phyloP scores from a whole-genome alignment of 257 asterid genomes.

The Penstemon davidsonii region DNA sequence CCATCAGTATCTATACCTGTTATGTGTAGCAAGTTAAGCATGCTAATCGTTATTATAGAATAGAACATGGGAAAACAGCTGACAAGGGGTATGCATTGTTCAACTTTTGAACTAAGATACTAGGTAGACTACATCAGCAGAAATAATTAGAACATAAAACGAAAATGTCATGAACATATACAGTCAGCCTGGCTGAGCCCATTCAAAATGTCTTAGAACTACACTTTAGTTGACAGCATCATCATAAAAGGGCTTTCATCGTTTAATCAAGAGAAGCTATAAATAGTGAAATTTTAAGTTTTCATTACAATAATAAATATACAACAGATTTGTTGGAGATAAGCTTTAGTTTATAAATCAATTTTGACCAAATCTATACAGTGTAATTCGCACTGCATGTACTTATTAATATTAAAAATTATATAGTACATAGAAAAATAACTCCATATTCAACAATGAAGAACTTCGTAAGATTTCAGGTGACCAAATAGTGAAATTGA shows the following conservation, averaged over 20 bases:
- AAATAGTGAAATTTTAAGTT: neutral
- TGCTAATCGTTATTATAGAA: conserved; percentile 1
- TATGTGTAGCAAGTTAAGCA: conserved; percentile 30
- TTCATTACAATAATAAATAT: neutral
- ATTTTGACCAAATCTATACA: conserved; percentile 4
- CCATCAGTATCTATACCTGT: conserved; percentile 95
- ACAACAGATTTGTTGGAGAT: neutral
- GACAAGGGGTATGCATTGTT: neutral
- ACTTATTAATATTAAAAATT: neutral
- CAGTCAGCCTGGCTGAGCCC: neutral
- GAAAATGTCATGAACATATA: neutral
- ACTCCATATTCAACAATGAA: neutral
- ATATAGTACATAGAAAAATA: neutral
- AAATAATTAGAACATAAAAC: neutral
- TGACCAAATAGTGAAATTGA: conserved; percentile 4
- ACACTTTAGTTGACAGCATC: conserved; percentile 15
- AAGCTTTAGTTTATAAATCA: conserved; percentile 2
- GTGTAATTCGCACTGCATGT: neutral
- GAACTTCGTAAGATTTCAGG: conserved; percentile 12
- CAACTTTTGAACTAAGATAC: too few species aligned
- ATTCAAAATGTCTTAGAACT: conserved; percentile 1
- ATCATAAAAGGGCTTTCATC: neutral
- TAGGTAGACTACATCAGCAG: neutral
- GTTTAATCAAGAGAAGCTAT: neutral
- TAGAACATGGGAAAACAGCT: neutral